These are phyloP conservation scores for Xerocomellus intermedius DNA, from an alignment of 768 basidiomycete species.

Conservation along the genomic window DNA sequence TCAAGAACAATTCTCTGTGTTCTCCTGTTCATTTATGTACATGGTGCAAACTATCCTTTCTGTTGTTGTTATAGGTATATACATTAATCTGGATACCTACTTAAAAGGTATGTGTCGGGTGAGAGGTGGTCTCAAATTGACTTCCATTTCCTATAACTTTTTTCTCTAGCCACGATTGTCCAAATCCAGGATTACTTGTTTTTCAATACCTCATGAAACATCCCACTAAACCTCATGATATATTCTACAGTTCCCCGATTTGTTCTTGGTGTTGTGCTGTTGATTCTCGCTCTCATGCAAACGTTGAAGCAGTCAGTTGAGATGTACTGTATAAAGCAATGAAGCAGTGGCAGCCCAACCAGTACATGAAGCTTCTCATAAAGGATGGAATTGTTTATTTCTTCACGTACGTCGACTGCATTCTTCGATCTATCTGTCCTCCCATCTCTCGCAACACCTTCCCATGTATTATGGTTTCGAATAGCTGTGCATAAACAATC, in stretches of 20 bases:
- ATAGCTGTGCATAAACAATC: not conserved
- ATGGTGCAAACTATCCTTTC: no score
- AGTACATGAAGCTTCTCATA: not conserved
- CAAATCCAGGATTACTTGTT: not conserved
- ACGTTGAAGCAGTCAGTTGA: not conserved
- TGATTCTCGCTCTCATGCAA: not conserved
- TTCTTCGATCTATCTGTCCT: not conserved
- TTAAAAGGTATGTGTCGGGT: no score
- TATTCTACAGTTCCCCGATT: not conserved
- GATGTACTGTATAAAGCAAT: not conserved
- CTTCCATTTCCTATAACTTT: no score
- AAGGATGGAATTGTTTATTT: not conserved
- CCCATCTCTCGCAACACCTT: not conserved
- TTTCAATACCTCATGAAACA: not conserved
- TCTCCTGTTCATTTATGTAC: no score
- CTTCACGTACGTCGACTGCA: not conserved
- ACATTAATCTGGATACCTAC: no score
- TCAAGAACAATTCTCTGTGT: no score
- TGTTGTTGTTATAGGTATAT: no score
- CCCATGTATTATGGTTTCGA: not conserved
- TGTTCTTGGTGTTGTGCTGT: not conserved
- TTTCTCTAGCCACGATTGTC: no score
- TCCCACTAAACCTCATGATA: not conserved
- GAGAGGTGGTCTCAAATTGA: no score
- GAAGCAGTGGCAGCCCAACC: not conserved